These are phyloP conservation scores for Magnolia kwangsiensis DNA, from an alignment of 164 flowering plant genomes.

Conservation along the genomic window DNA sequence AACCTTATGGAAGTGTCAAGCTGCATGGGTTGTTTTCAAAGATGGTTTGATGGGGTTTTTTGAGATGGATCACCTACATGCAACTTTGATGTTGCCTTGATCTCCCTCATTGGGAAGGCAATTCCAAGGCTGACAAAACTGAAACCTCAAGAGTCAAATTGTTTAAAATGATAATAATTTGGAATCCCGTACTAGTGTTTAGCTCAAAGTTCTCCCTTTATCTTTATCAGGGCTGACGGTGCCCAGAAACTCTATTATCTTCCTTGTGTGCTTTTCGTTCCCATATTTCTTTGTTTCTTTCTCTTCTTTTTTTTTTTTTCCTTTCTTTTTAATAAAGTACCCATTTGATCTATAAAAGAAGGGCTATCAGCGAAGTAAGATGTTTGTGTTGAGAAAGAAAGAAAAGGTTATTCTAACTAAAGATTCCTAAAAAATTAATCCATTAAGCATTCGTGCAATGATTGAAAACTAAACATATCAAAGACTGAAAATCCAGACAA, in stretches of 20 bases:
- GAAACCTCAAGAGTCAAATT: not conserved
- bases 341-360: not conserved
- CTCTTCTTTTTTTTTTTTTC: not conserved
- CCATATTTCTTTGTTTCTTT: not conserved
- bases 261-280: not conserved
- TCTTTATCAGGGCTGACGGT: too few relatives aligned
- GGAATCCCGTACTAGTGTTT: not conserved
- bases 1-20: not conserved
- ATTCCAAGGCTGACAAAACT: not conserved
- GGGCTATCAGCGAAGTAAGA: not conserved
- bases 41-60: not conserved
- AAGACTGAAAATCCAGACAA: not conserved
- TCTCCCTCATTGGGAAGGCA: not conserved
- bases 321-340: not conserved
- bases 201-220: not conserved
- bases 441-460: not conserved
- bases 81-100: not conserved
- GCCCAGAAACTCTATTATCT: too few relatives aligned
- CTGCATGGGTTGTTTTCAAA: not conserved
- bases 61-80: not conserved
- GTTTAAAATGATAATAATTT: too few relatives aligned
- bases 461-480: not conserved
- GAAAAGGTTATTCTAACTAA: not conserved
- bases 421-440: not conserved
- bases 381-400: not conserved